Conservation (phyloP, 2,329 filamentous ascomycete genomes). For the Xylariaceae sp. region DNA sequence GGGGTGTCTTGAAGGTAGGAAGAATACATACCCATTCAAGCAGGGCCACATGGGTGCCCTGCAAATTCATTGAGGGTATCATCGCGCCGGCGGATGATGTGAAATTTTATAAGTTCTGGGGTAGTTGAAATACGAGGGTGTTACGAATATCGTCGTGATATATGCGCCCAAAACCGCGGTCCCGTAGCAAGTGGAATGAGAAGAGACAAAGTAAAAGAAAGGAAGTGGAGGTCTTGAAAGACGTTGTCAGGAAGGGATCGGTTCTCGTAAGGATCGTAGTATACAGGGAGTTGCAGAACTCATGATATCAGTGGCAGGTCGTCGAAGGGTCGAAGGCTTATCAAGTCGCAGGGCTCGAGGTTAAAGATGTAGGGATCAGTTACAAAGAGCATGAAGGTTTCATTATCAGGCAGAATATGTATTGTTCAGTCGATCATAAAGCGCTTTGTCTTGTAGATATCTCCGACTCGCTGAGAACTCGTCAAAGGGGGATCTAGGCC, state of each 20-base stretch:
- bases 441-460: constrained; percentile 30
- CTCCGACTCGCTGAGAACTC: constrained; percentile 11
- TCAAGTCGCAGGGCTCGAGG: constrained; percentile 10
- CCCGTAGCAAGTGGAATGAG: background rate
- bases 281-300: constrained; percentile 10
- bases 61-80: constrained; percentile 36
- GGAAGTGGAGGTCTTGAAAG: background rate
- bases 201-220: background rate
- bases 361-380: constrained; percentile 29
- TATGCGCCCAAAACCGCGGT: background rate
- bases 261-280: constrained; percentile 5
- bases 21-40: constrained; percentile 40
- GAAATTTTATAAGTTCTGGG: background rate
- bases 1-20: constrained; percentile 21
- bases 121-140: background rate
- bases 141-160: background rate
- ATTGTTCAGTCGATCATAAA: constrained; percentile 35
- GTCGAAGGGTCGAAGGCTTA: constrained; percentile 8
- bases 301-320: constrained; percentile 21
- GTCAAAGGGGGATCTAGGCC: constrained; percentile 17
- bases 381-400: constrained; percentile 30
- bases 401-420: constrained; percentile 33
- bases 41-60: constrained; percentile 35
- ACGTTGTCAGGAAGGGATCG: constrained; percentile 1
- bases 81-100: constrained; percentile 30